Percentiles rank a stretch among this genome's conserved stretches.
Conservation (phyloP, 73 alveolate genomes). For the Paramecium sexaurelia region DNA sequence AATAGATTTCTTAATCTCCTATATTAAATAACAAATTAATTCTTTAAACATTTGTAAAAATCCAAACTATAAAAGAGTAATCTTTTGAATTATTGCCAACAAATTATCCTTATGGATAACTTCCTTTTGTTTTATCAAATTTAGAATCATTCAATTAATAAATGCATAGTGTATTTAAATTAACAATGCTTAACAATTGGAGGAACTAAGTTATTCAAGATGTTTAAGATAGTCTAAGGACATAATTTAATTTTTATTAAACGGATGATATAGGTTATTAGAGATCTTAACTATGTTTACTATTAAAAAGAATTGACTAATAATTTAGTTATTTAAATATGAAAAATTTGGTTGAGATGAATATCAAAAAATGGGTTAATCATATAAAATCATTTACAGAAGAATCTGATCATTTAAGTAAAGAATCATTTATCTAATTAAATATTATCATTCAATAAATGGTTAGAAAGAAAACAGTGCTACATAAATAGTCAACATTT, state of each 20-base stretch:
- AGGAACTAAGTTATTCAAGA: conserved; percentile 26
- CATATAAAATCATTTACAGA: conserved; percentile 30
- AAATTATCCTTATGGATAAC: not conserved
- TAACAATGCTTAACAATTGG: conserved; percentile 55
- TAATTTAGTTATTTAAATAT: not conserved
- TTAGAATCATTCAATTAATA: conserved; percentile 24
- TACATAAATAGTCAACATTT: conserved; percentile 24
- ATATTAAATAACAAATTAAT: conserved; percentile 30
- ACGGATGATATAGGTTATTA: conserved; percentile 49
- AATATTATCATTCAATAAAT: conserved; percentile 11
- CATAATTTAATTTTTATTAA: conserved; percentile 56
- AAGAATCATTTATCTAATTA: conserved; percentile 17
- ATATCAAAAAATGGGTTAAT: conserved; percentile 37
- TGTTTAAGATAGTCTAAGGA: conserved; percentile 49
- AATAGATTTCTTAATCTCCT: not conserved
- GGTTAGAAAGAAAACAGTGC: conserved; percentile 33
- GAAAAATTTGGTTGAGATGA: not conserved
- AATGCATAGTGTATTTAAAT: not conserved
- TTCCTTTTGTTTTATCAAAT: conserved; percentile 48
- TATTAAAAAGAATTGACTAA: conserved; percentile 34
- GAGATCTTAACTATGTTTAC: not conserved
- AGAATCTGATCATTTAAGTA: not conserved
- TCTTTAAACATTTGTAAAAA: conserved; percentile 12
- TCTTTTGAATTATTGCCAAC: conserved; percentile 20
- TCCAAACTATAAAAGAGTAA: not conserved